Base-by-base conservation (phyloP, 73 alveolate species). In the Stentor coeruleus region DNA sequence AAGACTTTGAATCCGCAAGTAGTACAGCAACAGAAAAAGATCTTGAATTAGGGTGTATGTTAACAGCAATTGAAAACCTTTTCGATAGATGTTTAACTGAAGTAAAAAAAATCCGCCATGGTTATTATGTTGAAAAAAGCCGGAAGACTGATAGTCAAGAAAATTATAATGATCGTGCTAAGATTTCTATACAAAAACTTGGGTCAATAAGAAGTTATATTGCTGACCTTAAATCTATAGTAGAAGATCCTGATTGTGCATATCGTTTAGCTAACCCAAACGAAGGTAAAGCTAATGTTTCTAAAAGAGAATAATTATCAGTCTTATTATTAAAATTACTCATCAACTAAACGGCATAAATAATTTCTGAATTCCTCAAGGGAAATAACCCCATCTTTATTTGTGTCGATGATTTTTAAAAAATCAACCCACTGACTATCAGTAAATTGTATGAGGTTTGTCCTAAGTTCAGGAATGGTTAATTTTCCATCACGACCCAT, bases 21-120 rank as follows among this genome's bases (percentile, higher is more conserved):
- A 14, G 36, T 14, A n/a, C 31, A 38, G 77, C 83, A 20, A 75
- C 83, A 20, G 59, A 75, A 75, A 75, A 75, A 75, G 59, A 37
- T 37, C 39, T 75, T 20, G 83, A 37, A 2, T 37, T 75, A 6
- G 83, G 83, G 35, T 75, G 83, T 37, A 75, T 75, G 59, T 39
- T 75, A 35, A 75, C 72, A 15, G 83, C 83, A 6, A 75, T 75
- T 38, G 83, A 75, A 14, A 75, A 38, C 58, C 38, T 75, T 20
- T 75, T 37, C 33, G 35, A 75, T 11, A 31, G 83, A 31, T 75
- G 83, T 37, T 20, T 11, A 15, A n/a, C n/a, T n/a, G n/a, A n/a
- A n/a, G n/a, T n/a, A n/a, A n/a, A n/a, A n/a, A n/a, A n/a, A n/a
- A n/a, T n/a, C n/a, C n/a, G n/a, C n/a, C 38, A 66, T 37, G 3